Conservation (phyloP, 805 yeast genomes). For the Wickerhamomyces sydowiorum region DNA sequence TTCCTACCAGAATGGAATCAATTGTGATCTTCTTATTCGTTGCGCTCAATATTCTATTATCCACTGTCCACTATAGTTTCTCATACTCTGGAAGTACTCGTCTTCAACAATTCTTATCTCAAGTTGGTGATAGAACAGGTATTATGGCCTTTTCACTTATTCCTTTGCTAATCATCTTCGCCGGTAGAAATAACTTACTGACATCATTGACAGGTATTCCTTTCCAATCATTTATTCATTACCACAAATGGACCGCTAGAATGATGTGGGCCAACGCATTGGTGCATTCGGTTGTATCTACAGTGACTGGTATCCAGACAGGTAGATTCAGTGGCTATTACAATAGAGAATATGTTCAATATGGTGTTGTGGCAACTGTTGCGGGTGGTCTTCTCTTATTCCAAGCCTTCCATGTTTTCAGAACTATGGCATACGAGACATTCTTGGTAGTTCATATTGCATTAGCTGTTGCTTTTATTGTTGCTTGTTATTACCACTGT, state of each 20-base stretch:
- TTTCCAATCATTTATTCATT: conserved; percentile 52
- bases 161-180: conserved; percentile 55
- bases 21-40: conserved; percentile 30
- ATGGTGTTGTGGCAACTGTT: conserved; percentile 43
- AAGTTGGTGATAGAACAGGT: conserved; percentile 19
- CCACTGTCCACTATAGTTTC: conserved; percentile 9
- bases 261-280: conserved; percentile 23
- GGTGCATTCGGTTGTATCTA: conserved; percentile 15
- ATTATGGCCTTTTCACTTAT: conserved; percentile 28
- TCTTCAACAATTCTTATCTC: not conserved
- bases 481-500: conserved; percentile 56
- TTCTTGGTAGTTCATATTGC: conserved; percentile 53
- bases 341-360: conserved; percentile 9
- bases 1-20: conserved; percentile 21
- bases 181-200: conserved; percentile 67
- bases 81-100: conserved; percentile 3
- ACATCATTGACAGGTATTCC: conserved; percentile 57
- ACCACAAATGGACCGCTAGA: conserved; percentile 62
- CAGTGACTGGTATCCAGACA: conserved; percentile 4
- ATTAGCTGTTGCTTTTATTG: conserved; percentile 46
- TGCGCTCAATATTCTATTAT: conserved; percentile 13
- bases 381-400: conserved; percentile 37
- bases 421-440: conserved; percentile 52
- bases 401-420: conserved; percentile 44
- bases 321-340: conserved; percentile 6